Conservation (phyloP, 2,329 filamentous ascomycete species). For the Sphaerostilbella broomeana region DNA sequence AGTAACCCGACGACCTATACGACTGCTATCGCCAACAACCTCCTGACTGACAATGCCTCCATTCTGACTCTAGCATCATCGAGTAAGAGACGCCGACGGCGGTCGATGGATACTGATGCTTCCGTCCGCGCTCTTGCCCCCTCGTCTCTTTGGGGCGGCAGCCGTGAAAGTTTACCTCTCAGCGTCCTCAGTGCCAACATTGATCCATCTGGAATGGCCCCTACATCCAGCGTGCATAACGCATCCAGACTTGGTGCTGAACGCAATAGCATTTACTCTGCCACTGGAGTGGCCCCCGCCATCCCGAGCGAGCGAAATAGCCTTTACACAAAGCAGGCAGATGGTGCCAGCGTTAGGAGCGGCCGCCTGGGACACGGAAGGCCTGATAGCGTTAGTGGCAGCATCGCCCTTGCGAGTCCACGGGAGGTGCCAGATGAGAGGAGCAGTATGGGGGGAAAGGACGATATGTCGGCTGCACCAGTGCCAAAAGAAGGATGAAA, state of each 20-base stretch:
- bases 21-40: slow-evolving; percentile 73
- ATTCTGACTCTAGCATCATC: slow-evolving; percentile 80
- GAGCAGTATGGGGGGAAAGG: slow-evolving; percentile 26
- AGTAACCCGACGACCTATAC: slow-evolving; percentile 64
- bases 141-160: slow-evolving; percentile 74
- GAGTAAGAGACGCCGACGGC: slow-evolving; percentile 67
- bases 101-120: slow-evolving; percentile 79
- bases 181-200: slow-evolving; percentile 70
- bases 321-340: slow-evolving; percentile 64
- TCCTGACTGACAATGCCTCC: slow-evolving; percentile 78
- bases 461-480: slow-evolving; percentile 14
- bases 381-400: slow-evolving; percentile 75
- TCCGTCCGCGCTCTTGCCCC: slow-evolving; percentile 80
- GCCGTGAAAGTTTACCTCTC: slow-evolving; percentile 70
- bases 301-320: slow-evolving; percentile 73
- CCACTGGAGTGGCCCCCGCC: slow-evolving; percentile 59
- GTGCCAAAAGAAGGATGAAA: slow-evolving; percentile 15
- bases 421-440: slow-evolving; percentile 37
- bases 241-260: slow-evolving; percentile 44
- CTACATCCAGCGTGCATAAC: slow-evolving; percentile 47
- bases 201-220: slow-evolving; percentile 40
- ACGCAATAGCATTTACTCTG: slow-evolving; percentile 75
- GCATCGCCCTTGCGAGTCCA: slow-evolving; percentile 59
- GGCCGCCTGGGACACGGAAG: slow-evolving; percentile 69
- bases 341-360: slow-evolving; percentile 73